A percentile compares a stretch with the other conserved stretches of the same genome.
These are phyloP conservation scores for Taphrina populina DNA, from an alignment of 1,139 yeast species.

Conservation along the genomic window DNA sequence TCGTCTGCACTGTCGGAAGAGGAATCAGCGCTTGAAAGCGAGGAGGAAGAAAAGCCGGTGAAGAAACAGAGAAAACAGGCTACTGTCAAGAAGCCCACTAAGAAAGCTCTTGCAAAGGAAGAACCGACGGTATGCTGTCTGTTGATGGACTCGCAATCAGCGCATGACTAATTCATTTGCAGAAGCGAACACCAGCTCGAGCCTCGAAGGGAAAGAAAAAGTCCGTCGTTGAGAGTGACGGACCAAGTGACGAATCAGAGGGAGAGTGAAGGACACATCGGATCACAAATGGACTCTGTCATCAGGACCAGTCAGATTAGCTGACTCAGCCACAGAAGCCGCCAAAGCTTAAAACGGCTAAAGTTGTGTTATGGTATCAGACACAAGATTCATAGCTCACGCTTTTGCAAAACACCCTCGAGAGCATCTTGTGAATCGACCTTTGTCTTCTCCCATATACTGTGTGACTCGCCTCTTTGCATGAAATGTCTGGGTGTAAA, in stretches of 20 bases:
- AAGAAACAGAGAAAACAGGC: neutral
- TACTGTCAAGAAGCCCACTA: neutral
- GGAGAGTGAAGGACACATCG: neutral
- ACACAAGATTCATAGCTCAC: too few relatives aligned
- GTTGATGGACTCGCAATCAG: neutral
- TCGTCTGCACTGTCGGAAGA: conserved; percentile 6
- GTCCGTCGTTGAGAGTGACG: conserved; percentile 8
- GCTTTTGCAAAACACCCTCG: too few relatives aligned
- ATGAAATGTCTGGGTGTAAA: too few relatives aligned
- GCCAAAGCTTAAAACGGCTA: too few relatives aligned
- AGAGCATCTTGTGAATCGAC: too few relatives aligned
- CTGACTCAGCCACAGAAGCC: too few relatives aligned
- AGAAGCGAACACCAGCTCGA: conserved; percentile 1
- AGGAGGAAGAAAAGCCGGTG: conserved; percentile 2
- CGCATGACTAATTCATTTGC: neutral
- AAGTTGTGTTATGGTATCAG: too few relatives aligned
- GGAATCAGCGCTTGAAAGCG: conserved; percentile 14
- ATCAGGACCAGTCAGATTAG: too few relatives aligned
- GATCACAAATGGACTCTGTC: too few relatives aligned
- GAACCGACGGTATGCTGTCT: neutral
- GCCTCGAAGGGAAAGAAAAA: conserved; percentile 6
- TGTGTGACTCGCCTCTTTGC: too few relatives aligned
- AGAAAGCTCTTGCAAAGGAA: conserved; percentile 1
- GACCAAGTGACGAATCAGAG: neutral
- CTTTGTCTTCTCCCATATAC: too few relatives aligned